These are phyloP conservation scores for Ceratobasidium sp. DNA, from an alignment of 1,284 basidiomycete species.

Conservation along the genomic window DNA sequence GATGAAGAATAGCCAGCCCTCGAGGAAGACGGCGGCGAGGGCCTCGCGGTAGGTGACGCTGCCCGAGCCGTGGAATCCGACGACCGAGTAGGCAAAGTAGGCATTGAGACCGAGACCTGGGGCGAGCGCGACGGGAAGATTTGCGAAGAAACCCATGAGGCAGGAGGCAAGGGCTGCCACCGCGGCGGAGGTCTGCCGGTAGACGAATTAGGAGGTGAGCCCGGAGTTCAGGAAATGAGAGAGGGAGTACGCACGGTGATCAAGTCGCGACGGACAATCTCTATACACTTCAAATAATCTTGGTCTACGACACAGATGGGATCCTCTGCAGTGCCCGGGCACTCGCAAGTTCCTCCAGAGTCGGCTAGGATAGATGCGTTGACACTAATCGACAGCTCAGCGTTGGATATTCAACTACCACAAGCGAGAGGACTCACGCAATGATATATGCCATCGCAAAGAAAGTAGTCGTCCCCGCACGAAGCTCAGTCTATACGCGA, in stretches of 20 bases:
- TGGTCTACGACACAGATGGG: constrained; percentile 65
- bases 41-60: constrained; percentile 84
- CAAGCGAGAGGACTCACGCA: constrained; percentile 36
- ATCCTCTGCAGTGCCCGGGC: constrained; percentile 61
- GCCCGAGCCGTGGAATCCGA: constrained; percentile 85
- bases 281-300: constrained; percentile 75
- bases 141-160: constrained; percentile 87
- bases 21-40: constrained; percentile 88
- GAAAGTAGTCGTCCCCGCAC: constrained; percentile 87
- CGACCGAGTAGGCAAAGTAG: constrained; percentile 92
- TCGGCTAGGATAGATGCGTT: constrained; percentile 83
- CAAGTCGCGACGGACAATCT: constrained; percentile 77
- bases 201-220: constrained; percentile 44
- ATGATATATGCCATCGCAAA: constrained; percentile 63
- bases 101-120: constrained; percentile 73
- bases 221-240: not conserved
- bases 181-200: constrained; percentile 72
- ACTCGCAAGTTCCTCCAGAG: constrained; percentile 87
- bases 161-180: constrained; percentile 80
- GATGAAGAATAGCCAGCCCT: constrained; percentile 89
- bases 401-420: not conserved
- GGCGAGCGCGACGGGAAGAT: constrained; percentile 80
- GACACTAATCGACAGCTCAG: constrained; percentile 58
- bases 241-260: constrained; percentile 64
- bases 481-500: constrained; percentile 74